A percentile compares a stretch with the other conserved stretches of the same genome.
Conservation (phyloP, 2,329 filamentous ascomycete species). For the Botrytis squamosa region DNA sequence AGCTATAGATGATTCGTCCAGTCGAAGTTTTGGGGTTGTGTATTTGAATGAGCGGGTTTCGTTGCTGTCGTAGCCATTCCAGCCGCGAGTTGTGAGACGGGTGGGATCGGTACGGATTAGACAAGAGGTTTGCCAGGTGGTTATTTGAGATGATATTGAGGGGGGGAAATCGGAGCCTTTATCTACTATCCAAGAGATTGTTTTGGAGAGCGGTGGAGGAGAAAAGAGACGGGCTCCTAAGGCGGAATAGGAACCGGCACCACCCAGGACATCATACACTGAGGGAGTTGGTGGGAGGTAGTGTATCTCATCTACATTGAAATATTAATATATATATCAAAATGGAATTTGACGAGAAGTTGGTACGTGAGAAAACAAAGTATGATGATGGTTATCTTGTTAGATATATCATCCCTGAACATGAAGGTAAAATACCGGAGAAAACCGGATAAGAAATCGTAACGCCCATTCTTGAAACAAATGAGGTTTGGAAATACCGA, state of each 20-base stretch:
- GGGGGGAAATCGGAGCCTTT: slow-evolving; percentile 82
- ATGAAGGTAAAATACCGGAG: not conserved
- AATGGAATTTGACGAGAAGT: not conserved
- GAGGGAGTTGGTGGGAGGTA: slow-evolving; percentile 68
- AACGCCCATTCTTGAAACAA: not conserved
- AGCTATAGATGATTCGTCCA: slow-evolving; percentile 71
- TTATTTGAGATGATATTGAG: slow-evolving; percentile 61
- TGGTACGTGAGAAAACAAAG: not conserved
- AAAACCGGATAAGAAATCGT: not conserved
- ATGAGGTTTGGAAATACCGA: not conserved
- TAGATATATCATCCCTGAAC: slow-evolving; percentile 6
- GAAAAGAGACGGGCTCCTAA: slow-evolving; percentile 88
- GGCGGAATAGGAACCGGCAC: slow-evolving; percentile 82
- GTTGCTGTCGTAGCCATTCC: slow-evolving; percentile 81
- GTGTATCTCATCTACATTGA: slow-evolving; percentile 78
- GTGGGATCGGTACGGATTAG: slow-evolving; percentile 59
- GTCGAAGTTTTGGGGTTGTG: slow-evolving; percentile 77
- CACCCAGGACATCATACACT: slow-evolving; percentile 77
- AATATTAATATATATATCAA: slow-evolving; percentile 24
- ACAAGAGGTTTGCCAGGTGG: slow-evolving; percentile 73
- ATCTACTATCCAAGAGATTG: slow-evolving; percentile 89
- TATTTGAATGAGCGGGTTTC: slow-evolving; percentile 80
- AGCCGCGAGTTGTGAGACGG: slow-evolving; percentile 81
- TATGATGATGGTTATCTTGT: too few relatives aligned
- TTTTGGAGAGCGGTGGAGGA: slow-evolving; percentile 59